Evolutionary conservation across 2,329 filamentous ascomycete genomes (phyloP).

Genomic region (Fusarium virguliforme): DNA sequence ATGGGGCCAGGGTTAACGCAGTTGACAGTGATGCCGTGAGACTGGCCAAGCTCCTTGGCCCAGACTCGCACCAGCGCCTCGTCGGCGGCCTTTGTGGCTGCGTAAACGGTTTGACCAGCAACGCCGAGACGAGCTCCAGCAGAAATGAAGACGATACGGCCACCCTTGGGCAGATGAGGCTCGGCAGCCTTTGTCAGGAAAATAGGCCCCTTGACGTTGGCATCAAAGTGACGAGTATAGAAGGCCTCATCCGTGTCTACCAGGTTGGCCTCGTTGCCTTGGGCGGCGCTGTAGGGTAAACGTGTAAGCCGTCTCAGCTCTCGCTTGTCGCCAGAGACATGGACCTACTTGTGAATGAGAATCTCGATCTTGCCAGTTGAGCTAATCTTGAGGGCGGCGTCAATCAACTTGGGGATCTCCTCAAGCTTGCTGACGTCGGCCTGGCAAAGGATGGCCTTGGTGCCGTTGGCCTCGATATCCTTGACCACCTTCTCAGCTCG

Average conservation of each 20-base stretch:
- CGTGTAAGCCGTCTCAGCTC: not conserved
- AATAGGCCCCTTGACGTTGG: constrained; percentile 48
- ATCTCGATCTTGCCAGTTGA: constrained; percentile 48
- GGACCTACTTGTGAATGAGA: constrained; percentile 45
- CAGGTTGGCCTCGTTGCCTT: constrained; percentile 40
- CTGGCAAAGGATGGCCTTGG: constrained; percentile 39
- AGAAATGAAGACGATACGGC: constrained; percentile 56
- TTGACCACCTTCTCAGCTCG: constrained; percentile 41
- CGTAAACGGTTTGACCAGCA: constrained; percentile 54
- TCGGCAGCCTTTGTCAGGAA: constrained; percentile 55
- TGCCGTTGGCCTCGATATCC: constrained; percentile 36
- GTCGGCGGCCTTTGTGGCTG: constrained; percentile 55
- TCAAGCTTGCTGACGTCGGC: constrained; percentile 41
- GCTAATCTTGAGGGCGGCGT: constrained; percentile 42
- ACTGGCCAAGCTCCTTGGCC: constrained; percentile 55
- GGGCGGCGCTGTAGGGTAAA: constrained; percentile 23
- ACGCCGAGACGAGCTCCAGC: constrained; percentile 53
- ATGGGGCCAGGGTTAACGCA: constrained; percentile 54
- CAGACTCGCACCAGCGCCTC: constrained; percentile 52
- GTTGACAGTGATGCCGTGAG: constrained; percentile 53
- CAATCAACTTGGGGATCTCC: constrained; percentile 42
- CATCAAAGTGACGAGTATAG: constrained; percentile 40
- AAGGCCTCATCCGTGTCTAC: constrained; percentile 35
- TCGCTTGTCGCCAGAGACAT: not conserved
- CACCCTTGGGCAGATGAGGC: constrained; percentile 52